Conservation (phyloP, 2,329 filamentous ascomycete species). For the Ophiosphaerella korrae region DNA sequence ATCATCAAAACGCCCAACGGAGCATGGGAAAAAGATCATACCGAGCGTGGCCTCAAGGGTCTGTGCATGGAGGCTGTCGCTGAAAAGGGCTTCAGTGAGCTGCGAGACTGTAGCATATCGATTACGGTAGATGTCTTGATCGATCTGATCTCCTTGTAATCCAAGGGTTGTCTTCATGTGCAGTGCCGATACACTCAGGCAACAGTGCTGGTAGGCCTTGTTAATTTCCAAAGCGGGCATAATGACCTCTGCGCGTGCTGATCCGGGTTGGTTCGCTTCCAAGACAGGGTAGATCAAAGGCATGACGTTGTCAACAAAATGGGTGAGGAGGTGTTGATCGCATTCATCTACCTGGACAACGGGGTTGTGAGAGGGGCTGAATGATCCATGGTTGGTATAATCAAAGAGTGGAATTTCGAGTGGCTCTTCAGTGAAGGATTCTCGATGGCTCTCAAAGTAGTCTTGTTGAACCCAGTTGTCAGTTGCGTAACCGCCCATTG, state of each 20-base stretch:
- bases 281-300: slow-evolving; percentile 90
- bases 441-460: slow-evolving; percentile 69
- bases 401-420: slow-evolving; percentile 81
- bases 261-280: slow-evolving; percentile 86
- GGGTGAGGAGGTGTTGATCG: slow-evolving; percentile 84
- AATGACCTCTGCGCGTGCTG: slow-evolving; percentile 79
- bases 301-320: slow-evolving; percentile 87
- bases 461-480: slow-evolving; percentile 76
- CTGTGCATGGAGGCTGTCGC: slow-evolving; percentile 81
- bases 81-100: slow-evolving; percentile 79
- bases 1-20: slow-evolving; percentile 85
- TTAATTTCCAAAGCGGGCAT: slow-evolving; percentile 88
- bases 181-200: slow-evolving; percentile 88
- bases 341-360: slow-evolving; percentile 84
- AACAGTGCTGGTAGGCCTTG: slow-evolving; percentile 93
- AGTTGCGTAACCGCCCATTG: slow-evolving; percentile 69
- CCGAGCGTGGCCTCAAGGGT: slow-evolving; percentile 91
- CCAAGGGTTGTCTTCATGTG: slow-evolving; percentile 83
- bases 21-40: slow-evolving; percentile 96
- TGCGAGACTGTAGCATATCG: slow-evolving; percentile 85
- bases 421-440: slow-evolving; percentile 64
- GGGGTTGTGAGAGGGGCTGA: slow-evolving; percentile 68
- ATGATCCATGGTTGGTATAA: slow-evolving; percentile 69
- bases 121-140: slow-evolving; percentile 90
- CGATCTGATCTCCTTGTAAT: slow-evolving; percentile 72